Conservation (phyloP, 1,139 yeast genomes). For the Blastobotrys aristatus region DNA sequence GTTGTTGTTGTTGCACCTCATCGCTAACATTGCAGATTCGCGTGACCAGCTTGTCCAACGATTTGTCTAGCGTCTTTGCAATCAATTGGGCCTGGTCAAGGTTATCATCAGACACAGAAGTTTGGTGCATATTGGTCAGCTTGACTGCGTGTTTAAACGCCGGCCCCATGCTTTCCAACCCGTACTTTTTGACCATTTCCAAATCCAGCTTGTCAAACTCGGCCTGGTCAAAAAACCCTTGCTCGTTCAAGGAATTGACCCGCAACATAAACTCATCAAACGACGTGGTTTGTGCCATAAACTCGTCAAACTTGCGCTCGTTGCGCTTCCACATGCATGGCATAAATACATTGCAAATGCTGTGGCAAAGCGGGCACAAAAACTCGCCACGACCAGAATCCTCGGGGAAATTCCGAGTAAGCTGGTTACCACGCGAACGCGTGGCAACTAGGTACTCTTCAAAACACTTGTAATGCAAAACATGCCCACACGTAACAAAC, state of each 20-base stretch:
- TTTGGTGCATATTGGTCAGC: neutral
- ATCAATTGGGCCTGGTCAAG: neutral
- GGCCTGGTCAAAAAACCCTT: neutral
- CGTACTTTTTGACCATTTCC: conserved; percentile 4
- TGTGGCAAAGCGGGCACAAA: conserved; percentile 86
- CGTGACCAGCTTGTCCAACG: neutral
- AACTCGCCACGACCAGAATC: conserved; percentile 66
- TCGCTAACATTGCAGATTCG: neutral
- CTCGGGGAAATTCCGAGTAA: conserved; percentile 79
- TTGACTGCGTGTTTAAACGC: neutral
- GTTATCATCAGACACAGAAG: neutral
- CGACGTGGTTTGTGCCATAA: neutral
- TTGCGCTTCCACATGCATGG: conserved; percentile 55
- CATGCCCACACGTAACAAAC: conserved; percentile 87
- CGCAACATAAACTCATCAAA: neutral
- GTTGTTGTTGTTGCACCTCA: neutral
- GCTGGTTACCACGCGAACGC: conserved; percentile 50
- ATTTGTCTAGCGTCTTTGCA: neutral
- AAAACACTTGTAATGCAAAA: conserved; percentile 82
- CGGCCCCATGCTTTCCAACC: conserved; percentile 10
- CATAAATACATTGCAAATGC: conserved; percentile 74
- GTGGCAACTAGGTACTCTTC: conserved; percentile 53
- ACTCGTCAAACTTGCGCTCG: conserved; percentile 16
- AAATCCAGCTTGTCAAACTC: neutral
- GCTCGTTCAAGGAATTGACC: neutral